A percentile compares a stretch with the other conserved stretches of the same genome.
Evolutionary conservation across 2,329 filamentous ascomycete genomes (phyloP).

Genomic region (Xylaria sp.): DNA sequence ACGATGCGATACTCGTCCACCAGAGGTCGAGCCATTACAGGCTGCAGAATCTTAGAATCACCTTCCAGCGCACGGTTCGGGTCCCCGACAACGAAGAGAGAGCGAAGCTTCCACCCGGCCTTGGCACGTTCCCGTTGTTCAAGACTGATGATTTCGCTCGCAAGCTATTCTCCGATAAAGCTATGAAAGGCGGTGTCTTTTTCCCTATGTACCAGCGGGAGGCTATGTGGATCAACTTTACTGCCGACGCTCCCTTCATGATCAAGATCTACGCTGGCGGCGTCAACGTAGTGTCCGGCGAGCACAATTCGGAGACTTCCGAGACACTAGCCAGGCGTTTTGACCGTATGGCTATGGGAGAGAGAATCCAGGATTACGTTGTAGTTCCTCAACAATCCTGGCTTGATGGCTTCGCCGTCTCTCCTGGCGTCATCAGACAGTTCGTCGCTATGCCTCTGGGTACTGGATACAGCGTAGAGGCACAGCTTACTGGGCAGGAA

Average conservation of each 20-base stretch:
- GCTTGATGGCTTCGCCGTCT: slow-evolving; percentile 55
- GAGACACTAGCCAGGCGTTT: slow-evolving; percentile 37
- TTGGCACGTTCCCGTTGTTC: slow-evolving; percentile 55
- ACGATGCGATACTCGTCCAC: slow-evolving; percentile 22
- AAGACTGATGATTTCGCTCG: slow-evolving; percentile 49
- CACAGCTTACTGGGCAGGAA: slow-evolving; percentile 58
- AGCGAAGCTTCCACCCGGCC: slow-evolving; percentile 48
- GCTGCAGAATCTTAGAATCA: slow-evolving; percentile 46
- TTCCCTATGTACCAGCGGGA: slow-evolving; percentile 59
- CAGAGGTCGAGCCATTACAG: not conserved
- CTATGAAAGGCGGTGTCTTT: slow-evolving; percentile 57
- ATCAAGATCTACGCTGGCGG: slow-evolving; percentile 56
- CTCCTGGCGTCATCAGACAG: slow-evolving; percentile 55
- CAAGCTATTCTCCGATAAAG: slow-evolving; percentile 51
- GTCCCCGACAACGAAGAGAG: slow-evolving; percentile 54
- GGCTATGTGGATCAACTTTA: slow-evolving; percentile 55
- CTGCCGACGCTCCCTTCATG: slow-evolving; percentile 46
- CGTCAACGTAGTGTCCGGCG: slow-evolving; percentile 55
- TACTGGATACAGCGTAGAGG: slow-evolving; percentile 57
- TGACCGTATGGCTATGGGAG: not conserved
- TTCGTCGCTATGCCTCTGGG: slow-evolving; percentile 60
- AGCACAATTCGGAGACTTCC: slow-evolving; percentile 43
- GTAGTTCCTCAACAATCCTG: slow-evolving; percentile 53
- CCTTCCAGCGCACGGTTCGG: slow-evolving; percentile 56
- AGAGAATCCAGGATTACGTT: slow-evolving; percentile 49